phyloP scores from a whole-genome alignment of 345 rosid species.

The Euclidium syriacum region DNA sequence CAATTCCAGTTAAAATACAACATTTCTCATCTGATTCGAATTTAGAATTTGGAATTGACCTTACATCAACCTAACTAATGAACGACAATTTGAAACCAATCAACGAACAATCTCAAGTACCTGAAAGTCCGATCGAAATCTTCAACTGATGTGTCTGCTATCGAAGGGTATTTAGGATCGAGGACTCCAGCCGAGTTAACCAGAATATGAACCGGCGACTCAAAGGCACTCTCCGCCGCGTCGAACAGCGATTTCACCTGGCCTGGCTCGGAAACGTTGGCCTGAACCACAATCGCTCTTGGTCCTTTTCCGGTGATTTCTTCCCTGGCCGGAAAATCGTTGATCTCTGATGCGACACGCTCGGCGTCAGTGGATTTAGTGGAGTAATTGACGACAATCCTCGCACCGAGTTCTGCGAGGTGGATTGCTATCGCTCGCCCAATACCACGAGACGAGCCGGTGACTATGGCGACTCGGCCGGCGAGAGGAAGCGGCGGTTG shows the following conservation, averaged over 20 bases:
- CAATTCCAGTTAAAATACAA: too few species aligned
- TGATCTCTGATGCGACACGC: constrained; percentile 37
- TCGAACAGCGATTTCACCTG: constrained; percentile 53
- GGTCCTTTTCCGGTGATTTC: background rate
- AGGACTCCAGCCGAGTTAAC: too few species aligned
- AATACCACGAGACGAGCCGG: too few species aligned
- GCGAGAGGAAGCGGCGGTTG: too few species aligned
- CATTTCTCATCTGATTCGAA: too few species aligned
- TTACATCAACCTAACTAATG: background rate
- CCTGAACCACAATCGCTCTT: constrained; percentile 35
- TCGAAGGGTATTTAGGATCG: constrained; percentile 40
- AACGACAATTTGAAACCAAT: background rate
- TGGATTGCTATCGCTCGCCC: constrained; percentile 50
- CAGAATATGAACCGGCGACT: constrained; percentile 32
- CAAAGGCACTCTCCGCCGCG: constrained; percentile 40
- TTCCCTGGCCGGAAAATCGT: constrained; percentile 15
- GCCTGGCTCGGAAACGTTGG: constrained; percentile 47
- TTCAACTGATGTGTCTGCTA: constrained; percentile 41
- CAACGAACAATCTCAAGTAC: too few species aligned
- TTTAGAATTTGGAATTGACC: too few species aligned
- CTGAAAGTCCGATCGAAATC: too few species aligned
- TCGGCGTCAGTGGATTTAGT: constrained; percentile 45
- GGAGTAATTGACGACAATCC: constrained; percentile 41
- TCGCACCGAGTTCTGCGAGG: constrained; percentile 54
- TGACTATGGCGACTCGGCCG: too few species aligned